phyloP scores from a whole-genome alignment of 371 early-diverging fungal genomes.

The Mucor piriformis region DNA sequence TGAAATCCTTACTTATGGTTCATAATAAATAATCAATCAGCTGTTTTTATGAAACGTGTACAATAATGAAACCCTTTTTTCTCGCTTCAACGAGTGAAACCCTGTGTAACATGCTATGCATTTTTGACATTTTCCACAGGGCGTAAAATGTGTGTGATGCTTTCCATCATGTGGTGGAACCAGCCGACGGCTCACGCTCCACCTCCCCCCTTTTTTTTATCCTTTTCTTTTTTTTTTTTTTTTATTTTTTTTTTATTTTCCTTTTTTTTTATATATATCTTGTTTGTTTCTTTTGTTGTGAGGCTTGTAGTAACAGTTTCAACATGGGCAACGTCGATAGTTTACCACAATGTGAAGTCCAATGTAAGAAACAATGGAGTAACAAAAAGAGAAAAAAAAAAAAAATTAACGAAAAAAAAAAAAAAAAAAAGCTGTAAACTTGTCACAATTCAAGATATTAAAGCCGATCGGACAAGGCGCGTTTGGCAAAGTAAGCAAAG shows the following conservation, averaged over 20 bases:
- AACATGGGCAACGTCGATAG: constrained; percentile 30
- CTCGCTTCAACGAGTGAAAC: too few relatives aligned
- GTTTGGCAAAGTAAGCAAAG: constrained; percentile 65
- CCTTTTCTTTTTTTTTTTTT: constrained; percentile 1
- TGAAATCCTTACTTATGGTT: constrained; percentile 55
- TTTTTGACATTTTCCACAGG: not conserved
- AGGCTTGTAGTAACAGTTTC: not conserved
- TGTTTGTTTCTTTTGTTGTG: constrained; percentile 1
- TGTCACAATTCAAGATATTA: constrained; percentile 59
- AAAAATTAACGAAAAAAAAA: not conserved
- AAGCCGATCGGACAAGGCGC: constrained; percentile 65
- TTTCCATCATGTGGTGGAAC: constrained; percentile 18
- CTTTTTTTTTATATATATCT: constrained; percentile 4
- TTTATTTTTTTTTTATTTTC: not conserved
- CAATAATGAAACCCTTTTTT: not conserved
- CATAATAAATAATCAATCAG: constrained; percentile 15
- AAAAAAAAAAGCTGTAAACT: constrained; percentile 41
- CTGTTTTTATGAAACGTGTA: not conserved
- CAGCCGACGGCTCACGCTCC: not conserved
- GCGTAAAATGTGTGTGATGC: not conserved
- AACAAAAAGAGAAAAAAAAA: not conserved
- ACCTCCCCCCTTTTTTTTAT: too few relatives aligned
- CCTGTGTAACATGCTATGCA: not conserved
- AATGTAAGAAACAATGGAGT: constrained; percentile 3
- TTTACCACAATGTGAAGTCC: constrained; percentile 6